Percentiles rank a stretch among this genome's conserved stretches.
These are phyloP conservation scores for Purpureocillium takamizusanense DNA, from an alignment of 2,329 filamentous ascomycete species.

Conservation along the genomic window DNA sequence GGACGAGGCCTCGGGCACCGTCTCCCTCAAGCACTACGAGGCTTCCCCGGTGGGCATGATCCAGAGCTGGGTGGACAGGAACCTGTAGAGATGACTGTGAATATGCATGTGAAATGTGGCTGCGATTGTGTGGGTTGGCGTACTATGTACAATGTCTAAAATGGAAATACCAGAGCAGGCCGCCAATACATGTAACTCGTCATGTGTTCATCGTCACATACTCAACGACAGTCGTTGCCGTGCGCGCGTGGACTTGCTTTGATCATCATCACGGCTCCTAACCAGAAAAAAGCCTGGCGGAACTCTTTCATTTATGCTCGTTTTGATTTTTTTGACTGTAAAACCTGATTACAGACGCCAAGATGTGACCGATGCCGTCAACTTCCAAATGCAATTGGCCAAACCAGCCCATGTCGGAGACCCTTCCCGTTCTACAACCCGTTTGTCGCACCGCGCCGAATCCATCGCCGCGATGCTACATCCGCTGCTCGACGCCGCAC, in stretches of 20 bases:
- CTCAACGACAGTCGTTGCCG: too few relatives aligned
- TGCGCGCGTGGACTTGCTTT: background rate
- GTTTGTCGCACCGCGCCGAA: slow-evolving; percentile 6
- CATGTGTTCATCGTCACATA: too few relatives aligned
- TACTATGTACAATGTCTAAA: too few relatives aligned
- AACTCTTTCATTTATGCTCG: slow-evolving; percentile 25
- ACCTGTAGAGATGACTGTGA: slow-evolving; percentile 26
- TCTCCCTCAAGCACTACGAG: slow-evolving; percentile 79
- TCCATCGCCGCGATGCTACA: slow-evolving; percentile 4
- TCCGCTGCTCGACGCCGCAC: background rate
- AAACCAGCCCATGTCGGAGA: slow-evolving; percentile 46
- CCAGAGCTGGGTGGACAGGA: slow-evolving; percentile 66
- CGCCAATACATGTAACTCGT: too few relatives aligned
- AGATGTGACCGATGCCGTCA: slow-evolving; percentile 56
- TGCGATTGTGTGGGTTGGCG: too few relatives aligned
- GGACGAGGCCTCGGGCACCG: slow-evolving; percentile 57
- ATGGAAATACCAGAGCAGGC: too few relatives aligned
- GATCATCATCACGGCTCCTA: slow-evolving; percentile 22
- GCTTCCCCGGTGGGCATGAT: slow-evolving; percentile 73
- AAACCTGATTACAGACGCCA: slow-evolving; percentile 60
- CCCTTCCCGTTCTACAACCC: slow-evolving; percentile 37
- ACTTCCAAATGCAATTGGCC: slow-evolving; percentile 59
- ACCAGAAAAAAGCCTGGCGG: slow-evolving; percentile 13
- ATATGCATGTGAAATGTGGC: too few relatives aligned
- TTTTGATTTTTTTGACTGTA: slow-evolving; percentile 48